Evolutionary conservation across 345 rosid genomes (phyloP), one percentile per base, ranked within the genome.

Genomic region (Eucalyptus curtisii): DNA sequence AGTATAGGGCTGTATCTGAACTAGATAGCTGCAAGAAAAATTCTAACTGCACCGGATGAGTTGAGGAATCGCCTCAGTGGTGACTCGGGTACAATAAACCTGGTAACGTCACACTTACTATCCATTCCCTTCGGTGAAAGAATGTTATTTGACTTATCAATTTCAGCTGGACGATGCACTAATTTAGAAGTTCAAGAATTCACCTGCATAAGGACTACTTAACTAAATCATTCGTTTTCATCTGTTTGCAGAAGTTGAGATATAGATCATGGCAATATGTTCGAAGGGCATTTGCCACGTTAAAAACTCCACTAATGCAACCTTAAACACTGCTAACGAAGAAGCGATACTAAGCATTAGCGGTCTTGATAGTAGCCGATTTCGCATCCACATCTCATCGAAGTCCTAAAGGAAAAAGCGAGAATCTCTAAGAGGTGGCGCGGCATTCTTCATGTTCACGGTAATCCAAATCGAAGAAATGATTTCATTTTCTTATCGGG

Each of bases 101-200:
- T 85, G 7, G 89, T 91, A 87, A 87, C 49, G 15, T 90, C 76
- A 92, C 92, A 93, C 76, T 91, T 37, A 81, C 92, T 89, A 16
- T 42, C 91, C 91, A 86, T 80, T 89, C 3, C 86, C 19, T 50
- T 86, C 93, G 48, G 61, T 81, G 20, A 68, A 33, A 68, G 44
- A 4, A 6, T 33, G 80, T 37, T 37, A 19, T 37, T 17, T 37
- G 81, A 17, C n/a, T 59, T 76, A 31, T 87, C 86, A 9, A 13
- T 52, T 7, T 55, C 82, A 24, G 47, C 42, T 52, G 52, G 86
- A 19, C n/a, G 68, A 37, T 49, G 86, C 61, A 11, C 88, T 85
- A 86, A 87, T 11, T 87, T 50, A 24, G 89, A 81, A 30, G 90
- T 91, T 49, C 82, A 90, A 14, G 90, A 89, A 90, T 87, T 90